Evolutionary conservation across 768 basidiomycete genomes (phyloP), one percentile per base, ranked within the genome.

Genomic region (Lactarius sanguifluus): DNA sequence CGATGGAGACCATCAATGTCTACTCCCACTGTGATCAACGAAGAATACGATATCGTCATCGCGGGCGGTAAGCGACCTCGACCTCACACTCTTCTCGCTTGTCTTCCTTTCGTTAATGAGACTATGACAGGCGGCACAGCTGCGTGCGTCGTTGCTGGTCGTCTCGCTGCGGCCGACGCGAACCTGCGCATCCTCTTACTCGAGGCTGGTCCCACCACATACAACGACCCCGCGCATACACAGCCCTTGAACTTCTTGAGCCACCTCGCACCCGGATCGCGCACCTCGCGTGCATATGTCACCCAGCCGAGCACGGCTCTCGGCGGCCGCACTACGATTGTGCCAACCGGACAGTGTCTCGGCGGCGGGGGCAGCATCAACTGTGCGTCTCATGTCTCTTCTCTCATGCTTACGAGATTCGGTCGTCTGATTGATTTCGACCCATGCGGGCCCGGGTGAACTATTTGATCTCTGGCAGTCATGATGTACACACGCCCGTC

Each of bases 301-400:
- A 73, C 69, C 5, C 75, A 76, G 28, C 77, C 80, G 8, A 81
- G 81, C 66, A 75, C 78, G 4, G 82, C 78, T 64, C 74, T 81
- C 47, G 77, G 71, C 25, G 83, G 81, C 8, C 84, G 87, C 5
- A 69, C 75, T 15, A 71, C 77, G 12, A 59, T 83, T 43, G 78
- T 85, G 10, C 78, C 80, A 0, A 71, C 76, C 32, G 86, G 82
- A 0, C 78, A 81, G 59, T 81, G 80, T 40, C 70, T 90, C 5
- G 87, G 88, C 3, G 88, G 88, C 5, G 87, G 87, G 2, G 87
- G 86, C 0, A 76, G 77, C 62, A 80, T 88, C 15, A 88, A 88
- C 68, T 85, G 86, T 86, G 57, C 3, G 72, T 72, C 59, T n/a
- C 40, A 7, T 18, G n/a, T 23, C 13, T 3, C 57, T 23, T 20